Evolutionary conservation across 495 filamentous ascomycete species (phyloP).

Genomic region (Beverwykella pulmonaria): DNA sequence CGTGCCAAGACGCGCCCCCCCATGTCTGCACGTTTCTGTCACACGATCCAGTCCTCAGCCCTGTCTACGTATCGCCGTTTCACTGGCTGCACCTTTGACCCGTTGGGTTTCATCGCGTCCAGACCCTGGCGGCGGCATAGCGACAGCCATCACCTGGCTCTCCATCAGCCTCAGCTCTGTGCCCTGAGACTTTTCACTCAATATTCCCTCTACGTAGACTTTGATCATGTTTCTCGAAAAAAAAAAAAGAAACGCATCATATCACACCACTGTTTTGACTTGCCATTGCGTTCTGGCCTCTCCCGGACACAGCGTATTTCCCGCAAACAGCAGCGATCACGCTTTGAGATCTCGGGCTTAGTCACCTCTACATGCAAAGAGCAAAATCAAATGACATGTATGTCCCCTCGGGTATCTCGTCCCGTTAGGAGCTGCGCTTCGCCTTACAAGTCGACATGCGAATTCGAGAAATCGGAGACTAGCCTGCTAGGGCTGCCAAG

Average conservation of each 20-base stretch:
- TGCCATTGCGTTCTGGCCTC: neutral
- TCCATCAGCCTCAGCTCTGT: neutral
- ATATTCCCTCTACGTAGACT: too few relatives aligned
- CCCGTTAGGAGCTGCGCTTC: too few relatives aligned
- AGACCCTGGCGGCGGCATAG: neutral
- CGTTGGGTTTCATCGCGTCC: neutral
- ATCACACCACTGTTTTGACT: neutral
- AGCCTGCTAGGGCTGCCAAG: too few relatives aligned
- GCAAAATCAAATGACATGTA: too few relatives aligned
- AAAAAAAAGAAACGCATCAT: neutral
- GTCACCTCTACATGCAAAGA: too few relatives aligned
- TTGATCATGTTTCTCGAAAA: neutral
- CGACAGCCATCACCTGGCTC: neutral
- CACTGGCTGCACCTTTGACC: neutral
- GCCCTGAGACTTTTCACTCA: too few relatives aligned
- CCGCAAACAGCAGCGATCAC: too few relatives aligned
- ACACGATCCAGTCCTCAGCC: neutral
- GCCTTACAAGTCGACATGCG: too few relatives aligned
- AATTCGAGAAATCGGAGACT: too few relatives aligned
- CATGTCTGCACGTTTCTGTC: constrained; percentile 1
- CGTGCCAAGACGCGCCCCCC: neutral
- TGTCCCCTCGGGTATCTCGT: too few relatives aligned
- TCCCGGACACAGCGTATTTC: too few relatives aligned
- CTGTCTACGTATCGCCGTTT: neutral
- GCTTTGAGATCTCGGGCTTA: too few relatives aligned